Conservation (phyloP, 2,329 filamentous ascomycete species). For the Sclerotinia spermophila region DNA sequence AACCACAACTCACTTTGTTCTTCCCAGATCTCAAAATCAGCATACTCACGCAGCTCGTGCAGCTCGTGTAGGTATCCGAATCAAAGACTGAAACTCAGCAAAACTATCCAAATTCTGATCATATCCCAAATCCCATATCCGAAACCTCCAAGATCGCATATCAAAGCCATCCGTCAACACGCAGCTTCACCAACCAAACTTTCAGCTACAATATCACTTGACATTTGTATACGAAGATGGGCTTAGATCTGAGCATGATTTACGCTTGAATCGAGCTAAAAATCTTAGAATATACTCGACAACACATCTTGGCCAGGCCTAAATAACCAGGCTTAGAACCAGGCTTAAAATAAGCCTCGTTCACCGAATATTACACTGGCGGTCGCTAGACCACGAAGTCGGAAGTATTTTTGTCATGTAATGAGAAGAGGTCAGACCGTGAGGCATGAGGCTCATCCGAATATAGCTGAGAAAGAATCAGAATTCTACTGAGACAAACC, state of each 20-base stretch:
- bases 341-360: not conserved
- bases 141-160: not conserved
- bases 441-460: not conserved
- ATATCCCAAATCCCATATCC: not conserved
- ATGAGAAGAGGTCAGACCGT: not conserved
- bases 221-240: not conserved
- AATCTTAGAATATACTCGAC: not conserved
- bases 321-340: not conserved
- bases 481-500: not conserved
- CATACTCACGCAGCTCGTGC: not conserved
- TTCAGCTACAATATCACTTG: constrained; percentile 7
- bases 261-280: not conserved
- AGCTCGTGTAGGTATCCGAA: not conserved
- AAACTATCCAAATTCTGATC: not conserved
- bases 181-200: not conserved
- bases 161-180: not conserved
- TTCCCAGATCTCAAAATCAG: not conserved
- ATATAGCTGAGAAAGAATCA: not conserved
- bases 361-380: not conserved
- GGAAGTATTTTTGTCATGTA: not conserved
- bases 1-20: not conserved
- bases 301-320: too few species aligned
- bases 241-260: not conserved
- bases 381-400: not conserved
- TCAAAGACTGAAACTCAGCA: not conserved